Evolutionary conservation across 2,329 filamentous ascomycete genomes (phyloP).

Genomic region (Didymosphaeria variabile): DNA sequence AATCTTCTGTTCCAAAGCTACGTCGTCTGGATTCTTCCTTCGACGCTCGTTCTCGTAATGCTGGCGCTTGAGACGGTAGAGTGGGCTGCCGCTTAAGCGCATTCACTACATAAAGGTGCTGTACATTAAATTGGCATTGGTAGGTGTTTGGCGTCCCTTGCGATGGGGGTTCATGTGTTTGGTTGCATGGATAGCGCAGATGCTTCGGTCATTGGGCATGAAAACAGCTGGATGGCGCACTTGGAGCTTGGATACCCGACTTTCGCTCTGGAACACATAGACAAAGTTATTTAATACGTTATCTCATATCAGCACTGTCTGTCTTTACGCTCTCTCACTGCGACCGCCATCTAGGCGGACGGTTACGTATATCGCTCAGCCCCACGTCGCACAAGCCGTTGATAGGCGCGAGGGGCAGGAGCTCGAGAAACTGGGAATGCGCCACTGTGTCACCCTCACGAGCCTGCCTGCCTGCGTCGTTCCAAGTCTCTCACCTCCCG

Average conservation of each 20-base stretch:
- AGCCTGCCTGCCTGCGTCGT: neutral
- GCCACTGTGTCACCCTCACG: conserved; percentile 1
- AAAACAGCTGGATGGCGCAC: conserved; percentile 1
- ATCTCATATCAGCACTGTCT: neutral
- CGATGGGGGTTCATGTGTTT: neutral
- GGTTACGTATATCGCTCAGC: conserved; percentile 14
- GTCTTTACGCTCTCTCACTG: neutral
- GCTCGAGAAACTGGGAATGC: conserved; percentile 13
- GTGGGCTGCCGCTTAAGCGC: conserved; percentile 68
- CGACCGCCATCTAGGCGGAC: neutral
- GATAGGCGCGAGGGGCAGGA: conserved; percentile 13
- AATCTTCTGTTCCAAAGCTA: conserved; percentile 95
- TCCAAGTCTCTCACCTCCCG: neutral
- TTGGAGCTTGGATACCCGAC: conserved; percentile 11
- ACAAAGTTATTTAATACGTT: neutral
- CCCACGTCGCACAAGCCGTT: conserved; percentile 10
- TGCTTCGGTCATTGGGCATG: neutral
- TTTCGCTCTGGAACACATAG: neutral
- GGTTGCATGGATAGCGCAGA: conserved; percentile 4
- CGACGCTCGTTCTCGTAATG: conserved; percentile 89
- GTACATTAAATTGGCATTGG: neutral
- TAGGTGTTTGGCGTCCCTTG: conserved; percentile 7
- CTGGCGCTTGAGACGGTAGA: conserved; percentile 90
- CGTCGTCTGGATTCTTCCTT: conserved; percentile 95
- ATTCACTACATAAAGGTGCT: neutral